These are phyloP conservation scores for Nothophaeocryptopus gaeumannii DNA, from an alignment of 2,329 filamentous ascomycete genomes.

Conservation along the genomic window DNA sequence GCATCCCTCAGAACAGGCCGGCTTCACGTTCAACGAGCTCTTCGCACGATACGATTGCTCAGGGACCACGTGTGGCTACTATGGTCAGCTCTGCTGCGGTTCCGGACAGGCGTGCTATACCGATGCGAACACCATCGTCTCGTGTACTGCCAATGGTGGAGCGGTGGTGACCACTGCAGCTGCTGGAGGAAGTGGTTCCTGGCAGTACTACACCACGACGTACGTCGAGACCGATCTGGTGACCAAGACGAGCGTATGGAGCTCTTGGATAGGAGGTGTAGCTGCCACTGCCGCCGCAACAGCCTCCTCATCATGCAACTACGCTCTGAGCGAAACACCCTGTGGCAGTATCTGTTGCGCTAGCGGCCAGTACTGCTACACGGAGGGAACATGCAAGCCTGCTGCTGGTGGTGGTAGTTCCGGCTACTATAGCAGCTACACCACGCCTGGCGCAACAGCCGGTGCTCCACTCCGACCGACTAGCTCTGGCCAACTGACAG, in stretches of 20 bases:
- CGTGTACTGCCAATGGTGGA: conserved; percentile 38
- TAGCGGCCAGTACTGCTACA: conserved; percentile 65
- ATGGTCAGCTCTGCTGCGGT: conserved; percentile 51
- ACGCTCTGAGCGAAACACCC: conserved; percentile 50
- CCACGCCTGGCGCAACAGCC: conserved; percentile 52
- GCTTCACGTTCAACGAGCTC: conserved; percentile 35
- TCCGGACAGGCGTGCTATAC: conserved; percentile 49
- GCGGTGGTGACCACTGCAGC: conserved; percentile 27
- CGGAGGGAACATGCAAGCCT: conserved; percentile 56
- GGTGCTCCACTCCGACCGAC: conserved; percentile 52
- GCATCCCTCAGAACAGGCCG: conserved; percentile 26
- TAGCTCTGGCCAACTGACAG: conserved; percentile 55
- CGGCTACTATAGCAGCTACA: conserved; percentile 52
- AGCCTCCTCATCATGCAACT: conserved; percentile 43
- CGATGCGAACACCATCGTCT: conserved; percentile 48
- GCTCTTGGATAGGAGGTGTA: conserved; percentile 40
- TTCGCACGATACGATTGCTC: conserved; percentile 41
- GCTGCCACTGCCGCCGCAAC: conserved; percentile 27
- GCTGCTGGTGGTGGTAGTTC: conserved; percentile 49
- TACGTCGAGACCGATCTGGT: conserved; percentile 55
- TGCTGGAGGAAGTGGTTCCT: conserved; percentile 41
- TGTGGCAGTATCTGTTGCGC: conserved; percentile 72
- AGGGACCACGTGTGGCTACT: conserved; percentile 52
- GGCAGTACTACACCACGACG: conserved; percentile 58
- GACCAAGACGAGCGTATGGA: conserved; percentile 54